phyloP scores from a whole-genome alignment of 805 yeast species.

The Myxozyma neglecta region DNA sequence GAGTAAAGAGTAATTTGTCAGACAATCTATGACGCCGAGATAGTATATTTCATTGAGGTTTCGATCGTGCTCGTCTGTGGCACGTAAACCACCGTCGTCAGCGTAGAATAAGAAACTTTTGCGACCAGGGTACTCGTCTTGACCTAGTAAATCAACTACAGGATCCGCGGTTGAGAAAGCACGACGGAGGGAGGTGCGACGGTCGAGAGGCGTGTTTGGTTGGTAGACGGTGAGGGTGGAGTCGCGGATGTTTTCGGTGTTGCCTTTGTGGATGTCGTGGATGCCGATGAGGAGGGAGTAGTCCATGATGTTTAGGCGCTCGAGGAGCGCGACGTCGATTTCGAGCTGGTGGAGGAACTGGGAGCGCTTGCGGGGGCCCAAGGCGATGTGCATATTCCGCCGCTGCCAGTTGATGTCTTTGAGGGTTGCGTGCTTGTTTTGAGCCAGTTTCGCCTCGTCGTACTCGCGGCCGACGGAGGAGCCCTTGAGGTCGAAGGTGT shows the following conservation, averaged over 20 bases:
- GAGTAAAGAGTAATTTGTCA: slow-evolving; percentile 68
- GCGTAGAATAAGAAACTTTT: slow-evolving; percentile 60
- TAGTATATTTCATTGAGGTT: slow-evolving; percentile 74
- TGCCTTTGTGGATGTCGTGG: slow-evolving; percentile 69
- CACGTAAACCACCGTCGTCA: slow-evolving; percentile 81
- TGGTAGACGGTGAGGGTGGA: slow-evolving; percentile 40
- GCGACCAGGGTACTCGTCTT: slow-evolving; percentile 35
- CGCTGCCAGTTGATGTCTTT: slow-evolving; percentile 91
- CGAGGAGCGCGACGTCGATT: slow-evolving; percentile 70
- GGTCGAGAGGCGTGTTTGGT: slow-evolving; percentile 35
- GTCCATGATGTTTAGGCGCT: slow-evolving; percentile 87
- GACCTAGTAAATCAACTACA: slow-evolving; percentile 18
- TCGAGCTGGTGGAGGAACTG: slow-evolving; percentile 67
- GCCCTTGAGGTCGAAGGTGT: slow-evolving; percentile 89
- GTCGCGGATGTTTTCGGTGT: slow-evolving; percentile 45
- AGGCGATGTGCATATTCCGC: slow-evolving; percentile 57
- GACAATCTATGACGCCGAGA: slow-evolving; percentile 89
- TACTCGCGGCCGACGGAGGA: slow-evolving; percentile 70
- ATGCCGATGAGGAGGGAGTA: slow-evolving; percentile 87
- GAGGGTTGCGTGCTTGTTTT: slow-evolving; percentile 46
- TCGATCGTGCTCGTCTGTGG: slow-evolving; percentile 62
- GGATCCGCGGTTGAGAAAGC: slow-evolving; percentile 28
- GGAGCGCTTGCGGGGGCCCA: slow-evolving; percentile 70
- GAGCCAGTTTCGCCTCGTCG: slow-evolving; percentile 28
- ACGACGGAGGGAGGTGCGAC: slow-evolving; percentile 20